Evolutionary conservation across 2,329 filamentous ascomycete species (phyloP).

Genomic region (Ceratocystiopsis sp.): DNA sequence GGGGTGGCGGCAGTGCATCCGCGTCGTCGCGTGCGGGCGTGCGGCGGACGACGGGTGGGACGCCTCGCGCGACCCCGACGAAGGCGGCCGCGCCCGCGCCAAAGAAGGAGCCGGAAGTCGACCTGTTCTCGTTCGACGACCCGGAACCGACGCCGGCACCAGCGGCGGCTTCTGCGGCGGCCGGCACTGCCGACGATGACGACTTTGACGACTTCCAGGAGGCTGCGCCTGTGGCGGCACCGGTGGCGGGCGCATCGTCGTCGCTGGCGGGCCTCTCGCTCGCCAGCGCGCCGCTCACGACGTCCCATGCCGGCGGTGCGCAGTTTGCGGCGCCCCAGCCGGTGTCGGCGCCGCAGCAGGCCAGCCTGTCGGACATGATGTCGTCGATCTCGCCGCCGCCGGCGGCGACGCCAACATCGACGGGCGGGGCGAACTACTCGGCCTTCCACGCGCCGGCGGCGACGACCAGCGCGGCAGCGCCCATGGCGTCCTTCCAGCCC

Average conservation of each 20-base stretch:
- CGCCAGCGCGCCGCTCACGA: constrained; percentile 26
- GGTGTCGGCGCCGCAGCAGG: constrained; percentile 64
- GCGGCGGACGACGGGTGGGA: constrained; percentile 7
- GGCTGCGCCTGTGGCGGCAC: constrained; percentile 13
- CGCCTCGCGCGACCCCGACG: constrained; percentile 19
- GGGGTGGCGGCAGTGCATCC: constrained; percentile 11
- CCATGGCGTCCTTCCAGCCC: constrained; percentile 43
- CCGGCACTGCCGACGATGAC: constrained; percentile 53
- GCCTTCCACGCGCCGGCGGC: constrained; percentile 36
- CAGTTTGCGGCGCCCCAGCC: constrained; percentile 74
- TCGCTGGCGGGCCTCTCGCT: constrained; percentile 26
- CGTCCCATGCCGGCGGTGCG: constrained; percentile 36
- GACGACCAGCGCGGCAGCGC: constrained; percentile 33
- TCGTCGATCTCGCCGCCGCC: constrained; percentile 64
- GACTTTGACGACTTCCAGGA: constrained; percentile 95
- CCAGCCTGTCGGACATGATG: constrained; percentile 64
- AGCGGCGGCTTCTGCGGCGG: constrained; percentile 27
- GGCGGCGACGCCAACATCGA: constrained; percentile 24
- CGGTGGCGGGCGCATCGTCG: constrained; percentile 10
- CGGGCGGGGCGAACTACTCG: constrained; percentile 44
- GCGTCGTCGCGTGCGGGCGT: constrained; percentile 23
- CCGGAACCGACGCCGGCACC: constrained; percentile 26
- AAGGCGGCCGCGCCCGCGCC: constrained; percentile 31
- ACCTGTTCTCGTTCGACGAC: constrained; percentile 88
- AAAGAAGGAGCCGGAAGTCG: constrained; percentile 72